phyloP scores from a whole-genome alignment of 2,329 filamentous ascomycete species.

The Ophiostoma pallidulum region DNA sequence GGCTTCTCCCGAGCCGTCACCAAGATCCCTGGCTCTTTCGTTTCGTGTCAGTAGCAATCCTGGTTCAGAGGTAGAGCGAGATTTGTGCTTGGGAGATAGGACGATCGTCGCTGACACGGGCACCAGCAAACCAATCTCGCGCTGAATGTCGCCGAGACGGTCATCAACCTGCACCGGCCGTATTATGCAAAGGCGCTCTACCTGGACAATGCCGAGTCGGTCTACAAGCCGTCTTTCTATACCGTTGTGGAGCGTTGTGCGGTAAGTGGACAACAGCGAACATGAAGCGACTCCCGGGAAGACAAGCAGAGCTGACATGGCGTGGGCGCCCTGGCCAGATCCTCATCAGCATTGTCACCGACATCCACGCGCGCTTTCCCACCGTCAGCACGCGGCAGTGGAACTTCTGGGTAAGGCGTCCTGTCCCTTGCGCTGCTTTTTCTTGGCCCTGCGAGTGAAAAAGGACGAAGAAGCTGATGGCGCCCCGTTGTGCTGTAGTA shows the following conservation, averaged over 20 bases:
- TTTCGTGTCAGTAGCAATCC: no score
- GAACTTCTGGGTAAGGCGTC: slow-evolving; percentile 11
- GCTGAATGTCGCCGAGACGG: slow-evolving; percentile 1
- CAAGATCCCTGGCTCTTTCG: neutral
- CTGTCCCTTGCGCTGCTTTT: no score
- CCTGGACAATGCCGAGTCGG: neutral
- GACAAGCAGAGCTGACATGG: no score
- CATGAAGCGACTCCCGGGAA: no score
- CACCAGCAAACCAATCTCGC: slow-evolving; percentile 3
- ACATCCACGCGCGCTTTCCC: slow-evolving; percentile 7
- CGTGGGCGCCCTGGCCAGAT: no score
- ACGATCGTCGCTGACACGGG: no score
- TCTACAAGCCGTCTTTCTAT: slow-evolving; percentile 2
- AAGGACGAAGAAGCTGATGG: no score
- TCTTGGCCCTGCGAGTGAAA: no score
- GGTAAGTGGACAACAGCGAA: no score
- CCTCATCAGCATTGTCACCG: slow-evolving; percentile 2
- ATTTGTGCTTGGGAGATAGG: no score
- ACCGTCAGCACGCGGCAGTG: slow-evolving; percentile 8
- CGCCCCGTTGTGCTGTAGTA: no score
- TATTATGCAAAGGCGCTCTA: slow-evolving; percentile 10
- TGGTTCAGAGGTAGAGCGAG: no score
- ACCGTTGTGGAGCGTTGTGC: slow-evolving; percentile 3
- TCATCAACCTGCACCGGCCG: slow-evolving; percentile 8
- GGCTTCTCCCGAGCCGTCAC: neutral